Base-by-base conservation (phyloP, 2,329 filamentous ascomycete species). In the Ustilaginoidea virens region DNA sequence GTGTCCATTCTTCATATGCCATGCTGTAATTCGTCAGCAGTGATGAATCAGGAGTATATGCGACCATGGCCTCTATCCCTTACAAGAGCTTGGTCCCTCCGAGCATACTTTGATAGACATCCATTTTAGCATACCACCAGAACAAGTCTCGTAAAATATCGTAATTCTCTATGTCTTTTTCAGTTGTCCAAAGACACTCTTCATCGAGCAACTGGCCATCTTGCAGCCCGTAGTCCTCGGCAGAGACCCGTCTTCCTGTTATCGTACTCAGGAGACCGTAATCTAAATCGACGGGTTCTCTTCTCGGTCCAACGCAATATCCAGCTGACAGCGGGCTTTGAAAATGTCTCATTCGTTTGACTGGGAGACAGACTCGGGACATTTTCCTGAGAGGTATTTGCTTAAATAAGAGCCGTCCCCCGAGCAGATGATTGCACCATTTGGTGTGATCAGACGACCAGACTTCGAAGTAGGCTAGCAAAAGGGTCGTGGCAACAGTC, bases 51-150 rank as follows among this genome's bases (percentile, higher is more conserved):
- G 11, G 14, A 3, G 13, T 21, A 12, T 13, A 16, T 7, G 11
- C 11, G 5, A 18, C 20, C 11, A 10, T 12, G 17, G 4, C 16
- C 15, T 7, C 4, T 6, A 10, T 17, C 14, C 17, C 28, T 27
- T 60, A 93, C 83, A 94, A 76, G 26, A 92, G 60, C 36, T 68
- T 68, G 23, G 87, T 86, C 7, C 83, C 87, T 39, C 86, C 90
- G 15, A 96, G 60, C 35, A 94, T 71, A 47, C 81, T 85, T 49
- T 94, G 87, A 41, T 87, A 92, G 7, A 80, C 73, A 49, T 96
- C 90, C 61, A 94, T 90, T 52, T 93, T 92, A 42, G 71, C 77
- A 48, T 86, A 94, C 80, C 85, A 94, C 86, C 87, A 98, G 47
- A 80, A 92, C 5, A 96, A 56, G 52, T 96, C 90, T 38, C 80